Base-by-base conservation (phyloP, 1,284 basidiomycete genomes). In the Moniliella sp. region DNA sequence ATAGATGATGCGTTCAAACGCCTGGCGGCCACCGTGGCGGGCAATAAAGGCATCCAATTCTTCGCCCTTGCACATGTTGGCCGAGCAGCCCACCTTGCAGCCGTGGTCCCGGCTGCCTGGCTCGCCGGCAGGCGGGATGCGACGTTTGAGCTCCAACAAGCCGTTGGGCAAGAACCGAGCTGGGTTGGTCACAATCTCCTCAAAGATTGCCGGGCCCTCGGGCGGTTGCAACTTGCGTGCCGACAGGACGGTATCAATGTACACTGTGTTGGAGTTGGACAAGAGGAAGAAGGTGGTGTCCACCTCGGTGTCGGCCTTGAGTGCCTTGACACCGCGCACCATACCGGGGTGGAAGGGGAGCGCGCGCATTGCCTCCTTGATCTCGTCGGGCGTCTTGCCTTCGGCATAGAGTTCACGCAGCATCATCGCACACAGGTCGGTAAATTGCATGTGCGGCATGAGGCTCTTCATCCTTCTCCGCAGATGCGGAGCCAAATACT, bases 51-150 rank as follows among this genome's bases (percentile, higher is more conserved):
- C 73, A 3, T 76, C 71, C 17, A 97, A 68, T 61, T 97, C 88
- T 46, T 79, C 75, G 25, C 88, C 79, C 69, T 97, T 97, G 69
- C 88, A 97, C 84, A 97, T 93, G 66, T 97, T 97, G 7, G 78
- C 71, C 36, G 75, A 75, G 66, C 88, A 97, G 10, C 88, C 88
- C 33, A 93, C 69, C 32, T 65, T 68, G 64, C 88, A 97, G 2
- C 53, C 59, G 61, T 97, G 91, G 49, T 86, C 84, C 1, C 72
- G 75, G 11, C 43, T 33, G 4, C 43, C 42, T 10, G 36, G 36
- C 2, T 35, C 43, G 25, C 66, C 57, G 21, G 21, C 8, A 10
- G 78, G 76, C 33, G 76, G 74, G 25, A 94, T 66, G 27, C 77
- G 70, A 14, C 86, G 69, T 16, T 70, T 68, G 33, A 97, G 65